Base-by-base conservation (phyloP, 2,329 filamentous ascomycete genomes). In the Fusarium siculi region DNA sequence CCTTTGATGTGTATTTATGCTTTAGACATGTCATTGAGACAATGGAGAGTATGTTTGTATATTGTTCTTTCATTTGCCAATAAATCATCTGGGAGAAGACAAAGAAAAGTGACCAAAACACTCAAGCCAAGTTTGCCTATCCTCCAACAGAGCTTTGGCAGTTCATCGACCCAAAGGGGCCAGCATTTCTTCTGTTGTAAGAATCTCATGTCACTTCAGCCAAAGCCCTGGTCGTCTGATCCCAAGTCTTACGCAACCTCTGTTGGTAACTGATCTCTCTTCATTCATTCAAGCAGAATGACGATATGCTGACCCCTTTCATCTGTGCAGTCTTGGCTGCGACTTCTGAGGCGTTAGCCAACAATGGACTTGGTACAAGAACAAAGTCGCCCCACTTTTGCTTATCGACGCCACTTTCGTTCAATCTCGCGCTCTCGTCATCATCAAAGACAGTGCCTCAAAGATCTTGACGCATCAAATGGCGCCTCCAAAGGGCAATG, bases 51-150 rank as follows among this genome's bases (percentile, higher is more conserved):
- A 28, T 21, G 4, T 9, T 14, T 28, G 8, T 14, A 15, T 30
- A 15, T 30, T 46, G 18, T 30, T 46, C 18, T 46, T 21, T 28
- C 11, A 46, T 4, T 2, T 9, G 0, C 10, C 44, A 46, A 30
- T 4, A 3, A 28, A 0, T 2, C 8, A 23, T 5, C 11, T 9
- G 25, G 2, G 8, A 28, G 11, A 15, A 46, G 25, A 46, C 25
- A 46, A 46, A 30, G 25, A 28, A 21, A 14, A 0, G 7, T 7
- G 8, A 44, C 3, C 7, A 18, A 7, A 44, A 19, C 18, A n/a
- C 12, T 5, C 16, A 10, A 28, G 7, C 10, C 42, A 44, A 25
- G 10, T 5, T 18, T 19, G 10, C 4, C 16, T 5, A 12, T 19
- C 37, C 14, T 25, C 23, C 10, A 19, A 12, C 23, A 14, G 8